These are phyloP conservation scores for Eruca vesicaria DNA, from an alignment of 441 rosid genomes.

Conservation along the genomic window DNA sequence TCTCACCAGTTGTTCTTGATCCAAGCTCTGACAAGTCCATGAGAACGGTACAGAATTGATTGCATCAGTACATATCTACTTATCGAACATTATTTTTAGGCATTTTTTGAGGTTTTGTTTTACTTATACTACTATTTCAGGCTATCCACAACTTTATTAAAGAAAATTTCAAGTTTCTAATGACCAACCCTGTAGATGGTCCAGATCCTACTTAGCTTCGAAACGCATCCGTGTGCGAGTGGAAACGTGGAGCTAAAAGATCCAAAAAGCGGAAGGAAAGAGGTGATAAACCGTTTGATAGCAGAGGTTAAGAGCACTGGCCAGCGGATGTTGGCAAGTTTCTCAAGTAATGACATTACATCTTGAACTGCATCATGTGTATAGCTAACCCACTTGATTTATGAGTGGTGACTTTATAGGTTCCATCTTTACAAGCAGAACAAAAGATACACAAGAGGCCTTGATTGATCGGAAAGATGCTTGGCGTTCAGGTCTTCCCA, in stretches of 20 bases:
- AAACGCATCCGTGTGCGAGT: slow-evolving; percentile 94
- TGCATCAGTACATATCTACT: slow-evolving; percentile 9
- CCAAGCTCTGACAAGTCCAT: slow-evolving; percentile 78
- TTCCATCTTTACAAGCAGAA: slow-evolving; percentile 98
- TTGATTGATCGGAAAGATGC: slow-evolving; percentile 91
- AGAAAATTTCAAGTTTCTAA: slow-evolving; percentile 75
- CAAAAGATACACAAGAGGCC: slow-evolving; percentile 98
- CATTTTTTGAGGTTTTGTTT: too few species aligned
- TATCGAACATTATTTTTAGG: too few species aligned
- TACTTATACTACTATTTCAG: slow-evolving; percentile 43
- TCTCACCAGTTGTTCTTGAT: slow-evolving; percentile 67
- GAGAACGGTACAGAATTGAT: slow-evolving; percentile 59
- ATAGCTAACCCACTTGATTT: not conserved
- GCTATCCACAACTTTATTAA: slow-evolving; percentile 90
- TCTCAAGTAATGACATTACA: slow-evolving; percentile 55
- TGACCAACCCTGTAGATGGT: slow-evolving; percentile 95
- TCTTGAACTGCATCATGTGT: not conserved
- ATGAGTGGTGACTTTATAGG: slow-evolving; percentile 42
- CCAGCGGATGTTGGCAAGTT: slow-evolving; percentile 87
- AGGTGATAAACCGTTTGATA: slow-evolving; percentile 80
- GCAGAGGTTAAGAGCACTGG: slow-evolving; percentile 93
- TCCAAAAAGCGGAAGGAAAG: slow-evolving; percentile 86
- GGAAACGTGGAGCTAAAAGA: slow-evolving; percentile 51
- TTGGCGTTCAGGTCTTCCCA: slow-evolving; percentile 79
- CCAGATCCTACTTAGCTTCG: slow-evolving; percentile 78